These are phyloP conservation scores for Leccinum incarnatum DNA, from an alignment of 768 basidiomycete species.

Conservation along the genomic window DNA sequence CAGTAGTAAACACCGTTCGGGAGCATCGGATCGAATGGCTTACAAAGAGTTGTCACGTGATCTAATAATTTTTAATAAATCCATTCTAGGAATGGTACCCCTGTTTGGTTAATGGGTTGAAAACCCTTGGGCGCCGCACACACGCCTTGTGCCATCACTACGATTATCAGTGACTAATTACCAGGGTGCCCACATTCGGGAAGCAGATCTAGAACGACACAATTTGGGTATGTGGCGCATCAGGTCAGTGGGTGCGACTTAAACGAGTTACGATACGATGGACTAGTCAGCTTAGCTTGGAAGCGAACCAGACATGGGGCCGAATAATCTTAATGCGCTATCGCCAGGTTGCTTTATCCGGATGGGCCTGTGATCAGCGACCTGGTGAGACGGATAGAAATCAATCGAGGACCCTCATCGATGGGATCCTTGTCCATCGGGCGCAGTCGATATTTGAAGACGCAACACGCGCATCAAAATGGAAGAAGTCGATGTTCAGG, in stretches of 20 bases:
- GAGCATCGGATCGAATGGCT: neutral
- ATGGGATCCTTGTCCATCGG: conserved; percentile 24
- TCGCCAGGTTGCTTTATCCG: conserved; percentile 13
- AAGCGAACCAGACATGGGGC: conserved; percentile 8
- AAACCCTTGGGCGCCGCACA: conserved; percentile 4
- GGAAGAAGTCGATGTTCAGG: conserved; percentile 31
- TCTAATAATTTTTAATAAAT: neutral
- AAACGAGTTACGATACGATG: conserved; percentile 1
- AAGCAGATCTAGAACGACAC: conserved; percentile 4
- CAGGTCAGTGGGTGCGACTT: conserved; percentile 11
- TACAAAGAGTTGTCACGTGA: conserved; percentile 5
- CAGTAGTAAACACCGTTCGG: neutral
- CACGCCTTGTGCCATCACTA: conserved; percentile 5
- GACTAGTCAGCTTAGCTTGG: neutral
- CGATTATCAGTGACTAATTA: conserved; percentile 12
- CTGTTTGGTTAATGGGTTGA: neutral
- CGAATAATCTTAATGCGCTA: neutral
- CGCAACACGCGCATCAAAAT: conserved; percentile 37
- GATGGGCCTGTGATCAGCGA: conserved; percentile 6
- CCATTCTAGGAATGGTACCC: conserved; percentile 1
- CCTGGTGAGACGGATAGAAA: neutral
- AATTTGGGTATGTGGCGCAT: conserved; percentile 5
- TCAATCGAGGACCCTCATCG: conserved; percentile 17
- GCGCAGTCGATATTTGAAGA: conserved; percentile 31
- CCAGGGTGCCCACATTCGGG: neutral